Conservation (phyloP, 2,329 filamentous ascomycete genomes). For the Epicoccum nigrum region DNA sequence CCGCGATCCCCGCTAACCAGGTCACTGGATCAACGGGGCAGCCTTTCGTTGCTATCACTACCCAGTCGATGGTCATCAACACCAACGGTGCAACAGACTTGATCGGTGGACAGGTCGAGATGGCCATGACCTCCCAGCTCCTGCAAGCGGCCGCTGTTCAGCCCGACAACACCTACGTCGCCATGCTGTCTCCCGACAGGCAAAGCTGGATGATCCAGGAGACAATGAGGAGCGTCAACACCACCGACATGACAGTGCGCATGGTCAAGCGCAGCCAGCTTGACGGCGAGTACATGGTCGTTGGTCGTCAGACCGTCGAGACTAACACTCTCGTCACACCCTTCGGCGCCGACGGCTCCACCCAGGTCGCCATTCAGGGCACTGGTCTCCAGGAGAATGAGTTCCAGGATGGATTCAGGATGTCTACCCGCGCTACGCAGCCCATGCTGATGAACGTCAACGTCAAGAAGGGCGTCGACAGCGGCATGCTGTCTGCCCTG, state of each 20-base stretch:
- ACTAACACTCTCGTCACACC: slow-evolving; percentile 42
- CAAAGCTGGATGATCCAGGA: slow-evolving; percentile 49
- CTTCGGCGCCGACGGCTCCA: slow-evolving; percentile 36
- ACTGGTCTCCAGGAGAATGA: slow-evolving; percentile 48
- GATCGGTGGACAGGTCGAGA: slow-evolving; percentile 45
- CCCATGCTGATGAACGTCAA: slow-evolving; percentile 46
- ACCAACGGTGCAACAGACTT: slow-evolving; percentile 46
- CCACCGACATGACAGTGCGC: slow-evolving; percentile 46
- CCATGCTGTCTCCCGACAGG: slow-evolving; percentile 45
- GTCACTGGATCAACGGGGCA: slow-evolving; percentile 47
- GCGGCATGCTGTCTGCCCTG: slow-evolving; percentile 42
- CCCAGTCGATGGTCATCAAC: slow-evolving; percentile 44
- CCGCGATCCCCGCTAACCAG: slow-evolving; percentile 43
- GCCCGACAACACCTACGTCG: slow-evolving; percentile 46
- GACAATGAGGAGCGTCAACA: slow-evolving; percentile 45
- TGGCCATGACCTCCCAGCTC: slow-evolving; percentile 41
- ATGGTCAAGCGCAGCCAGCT: slow-evolving; percentile 44
- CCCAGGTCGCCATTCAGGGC: slow-evolving; percentile 40
- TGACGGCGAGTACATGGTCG: slow-evolving; percentile 47
- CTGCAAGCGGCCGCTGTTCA: slow-evolving; percentile 38
- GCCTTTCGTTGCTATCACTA: slow-evolving; percentile 43
- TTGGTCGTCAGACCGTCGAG: slow-evolving; percentile 47
- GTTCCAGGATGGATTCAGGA: slow-evolving; percentile 48
- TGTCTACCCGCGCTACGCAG: slow-evolving; percentile 44
- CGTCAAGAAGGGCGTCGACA: slow-evolving; percentile 44